Evolutionary conservation across 176 grass and related monocot genomes (phyloP).

Genomic region (Carex myosuroides): DNA sequence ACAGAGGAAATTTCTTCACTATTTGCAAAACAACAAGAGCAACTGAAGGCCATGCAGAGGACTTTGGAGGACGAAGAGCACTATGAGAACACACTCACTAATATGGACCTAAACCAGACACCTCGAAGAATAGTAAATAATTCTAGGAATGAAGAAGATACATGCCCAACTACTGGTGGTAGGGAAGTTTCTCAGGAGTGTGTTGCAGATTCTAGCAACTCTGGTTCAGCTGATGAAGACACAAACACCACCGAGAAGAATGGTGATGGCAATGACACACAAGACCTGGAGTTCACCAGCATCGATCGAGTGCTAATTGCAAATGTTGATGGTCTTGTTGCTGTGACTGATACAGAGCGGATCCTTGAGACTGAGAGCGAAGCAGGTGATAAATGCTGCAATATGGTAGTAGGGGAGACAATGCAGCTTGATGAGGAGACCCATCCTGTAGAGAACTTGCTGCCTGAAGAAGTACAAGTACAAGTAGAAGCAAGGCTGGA

Average conservation of each 20-base stretch:
- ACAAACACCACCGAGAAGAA: conserved; percentile 45
- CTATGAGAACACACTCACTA: conserved; percentile 53
- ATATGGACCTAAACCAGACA: conserved; percentile 39
- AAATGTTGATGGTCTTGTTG: conserved; percentile 36
- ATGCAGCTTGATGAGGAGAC: conserved; percentile 77
- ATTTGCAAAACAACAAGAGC: conserved; percentile 91
- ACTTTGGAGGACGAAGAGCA: conserved; percentile 97
- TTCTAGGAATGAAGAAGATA: conserved; percentile 21
- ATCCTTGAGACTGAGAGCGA: conserved; percentile 66
- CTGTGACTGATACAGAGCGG: conserved; percentile 57
- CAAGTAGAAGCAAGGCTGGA: conserved; percentile 30
- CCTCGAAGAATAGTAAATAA: conserved; percentile 25
- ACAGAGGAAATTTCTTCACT: conserved; percentile 89
- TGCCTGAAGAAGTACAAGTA: too few species aligned
- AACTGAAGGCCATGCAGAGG: conserved; percentile 96
- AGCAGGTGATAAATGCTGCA: conserved; percentile 52
- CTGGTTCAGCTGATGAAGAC: conserved; percentile 46
- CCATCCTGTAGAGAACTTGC: conserved; percentile 35
- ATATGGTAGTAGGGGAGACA: conserved; percentile 50
- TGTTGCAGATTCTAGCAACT: conserved; percentile 37
- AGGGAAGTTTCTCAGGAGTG: conserved; percentile 43
- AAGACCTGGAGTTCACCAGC: conserved; percentile 59
- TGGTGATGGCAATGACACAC: conserved; percentile 45
- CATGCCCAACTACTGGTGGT: conserved; percentile 21
- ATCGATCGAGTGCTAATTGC: conserved; percentile 31